Evolutionary conservation across 371 early-diverging fungal species (phyloP), one percentile per base, ranked within the genome.

Genomic region (Lichtheimia ramosa): DNA sequence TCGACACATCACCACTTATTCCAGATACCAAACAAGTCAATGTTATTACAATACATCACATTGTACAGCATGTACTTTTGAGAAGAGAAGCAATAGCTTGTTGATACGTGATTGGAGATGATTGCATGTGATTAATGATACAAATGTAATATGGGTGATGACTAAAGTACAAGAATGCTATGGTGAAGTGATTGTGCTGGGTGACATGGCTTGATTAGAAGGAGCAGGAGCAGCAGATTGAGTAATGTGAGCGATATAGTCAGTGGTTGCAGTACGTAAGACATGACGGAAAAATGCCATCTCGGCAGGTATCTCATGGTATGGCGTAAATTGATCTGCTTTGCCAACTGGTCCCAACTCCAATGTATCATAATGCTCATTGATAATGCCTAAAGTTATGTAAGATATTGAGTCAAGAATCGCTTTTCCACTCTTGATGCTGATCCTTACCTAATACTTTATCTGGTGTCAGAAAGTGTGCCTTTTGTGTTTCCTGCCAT

Each of bases 281-380:
- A 81, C 56, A 43, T 82, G 78, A 15, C 84, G 58, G 53, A 84
- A 84, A 58, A 81, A 84, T 5, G 62, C 72, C 63, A 82, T 79
- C 53, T 79, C 81, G 27, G 59, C 61, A 16, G 84, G 82, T 12
- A 82, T 74, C 49, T 84, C 81, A 6, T 68, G 68, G 53, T 77
- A 84, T n/a, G 53, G 57, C n/a, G 59, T 60, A 53, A 50, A 65
- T 24, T 51, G 54, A 23, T 73, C 75, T 2, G 71, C 24, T 51
- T 64, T 74, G 34, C 62, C 62, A 56, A 66, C 60, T 0, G 65
- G 64, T 6, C 54, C 62, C n/a, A 68, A 39, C 40, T 56, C 66
- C 54, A 66, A 49, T 24, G 62, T 72, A 25, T 56, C 70, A 59
- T 69, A 72, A 27, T 59, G 61, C 15, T 62, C 70, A 58, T 58